Evolutionary conservation across 495 filamentous ascomycete genomes (phyloP).

Genomic region (Bombardia bombarda): DNA sequence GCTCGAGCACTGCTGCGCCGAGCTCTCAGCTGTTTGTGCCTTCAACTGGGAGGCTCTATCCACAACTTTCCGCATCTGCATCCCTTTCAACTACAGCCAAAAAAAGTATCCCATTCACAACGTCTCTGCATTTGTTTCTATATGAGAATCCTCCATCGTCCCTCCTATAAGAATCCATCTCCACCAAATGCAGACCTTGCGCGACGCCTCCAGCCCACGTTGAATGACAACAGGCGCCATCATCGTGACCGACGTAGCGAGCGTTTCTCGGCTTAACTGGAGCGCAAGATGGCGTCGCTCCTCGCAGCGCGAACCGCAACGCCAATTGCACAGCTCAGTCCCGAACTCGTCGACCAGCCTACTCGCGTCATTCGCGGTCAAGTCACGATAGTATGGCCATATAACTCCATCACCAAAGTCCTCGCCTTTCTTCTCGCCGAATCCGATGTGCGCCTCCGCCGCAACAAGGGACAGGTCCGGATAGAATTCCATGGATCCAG

Average conservation of each 20-base stretch:
- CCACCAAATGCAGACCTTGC: no score
- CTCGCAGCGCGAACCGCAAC: constrained; percentile 15
- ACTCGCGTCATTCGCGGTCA: constrained; percentile 45
- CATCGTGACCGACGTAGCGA: neutral
- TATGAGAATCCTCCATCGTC: neutral
- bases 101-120: neutral
- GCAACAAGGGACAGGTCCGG: constrained; percentile 72
- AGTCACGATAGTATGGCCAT: constrained; percentile 87
- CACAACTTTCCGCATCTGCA: neutral
- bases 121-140: neutral
- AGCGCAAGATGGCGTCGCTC: constrained; percentile 13
- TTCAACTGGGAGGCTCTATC: neutral
- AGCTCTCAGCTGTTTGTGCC: neutral
- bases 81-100: neutral
- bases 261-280: neutral
- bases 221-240: no score
- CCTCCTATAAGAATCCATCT: neutral
- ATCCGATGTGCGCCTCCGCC: constrained; percentile 77
- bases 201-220: neutral
- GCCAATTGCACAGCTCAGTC: constrained; percentile 61
- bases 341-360: constrained; percentile 33
- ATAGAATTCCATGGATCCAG: constrained; percentile 64
- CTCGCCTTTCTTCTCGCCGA: constrained; percentile 76
- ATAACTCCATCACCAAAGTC: constrained; percentile 63
- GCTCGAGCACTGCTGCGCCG: neutral